Percentiles rank a stretch among this genome's conserved stretches.
phyloP scores from a whole-genome alignment of 495 filamentous ascomycete genomes.

The Penicillium silybi region DNA sequence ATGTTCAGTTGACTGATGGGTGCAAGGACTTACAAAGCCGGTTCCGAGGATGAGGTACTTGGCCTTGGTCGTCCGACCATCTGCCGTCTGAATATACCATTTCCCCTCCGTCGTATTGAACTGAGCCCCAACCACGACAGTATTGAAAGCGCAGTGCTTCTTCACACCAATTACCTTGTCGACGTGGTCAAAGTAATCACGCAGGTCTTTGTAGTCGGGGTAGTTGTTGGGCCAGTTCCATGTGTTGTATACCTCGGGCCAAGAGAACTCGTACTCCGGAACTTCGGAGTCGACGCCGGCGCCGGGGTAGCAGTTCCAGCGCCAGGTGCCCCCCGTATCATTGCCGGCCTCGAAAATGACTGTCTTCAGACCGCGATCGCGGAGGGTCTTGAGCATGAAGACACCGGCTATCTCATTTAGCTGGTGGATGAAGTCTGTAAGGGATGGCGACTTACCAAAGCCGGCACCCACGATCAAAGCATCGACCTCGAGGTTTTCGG shows the following conservation, averaged over 20 bases:
- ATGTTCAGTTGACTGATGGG: too few relatives aligned
- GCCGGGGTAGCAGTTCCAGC: constrained; percentile 49
- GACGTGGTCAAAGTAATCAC: constrained; percentile 53
- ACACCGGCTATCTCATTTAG: too few relatives aligned
- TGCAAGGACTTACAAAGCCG: constrained; percentile 23
- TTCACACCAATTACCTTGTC: constrained; percentile 45
- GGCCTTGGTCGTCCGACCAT: constrained; percentile 41
- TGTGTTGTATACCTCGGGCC: constrained; percentile 48
- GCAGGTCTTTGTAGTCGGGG: constrained; percentile 47
- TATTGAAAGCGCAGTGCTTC: constrained; percentile 51
- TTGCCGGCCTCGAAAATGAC: constrained; percentile 43
- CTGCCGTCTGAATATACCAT: constrained; percentile 47
- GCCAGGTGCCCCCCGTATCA: constrained; percentile 47
- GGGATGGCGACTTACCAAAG: constrained; percentile 38
- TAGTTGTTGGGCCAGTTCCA: constrained; percentile 53
- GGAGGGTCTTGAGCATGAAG: constrained; percentile 27
- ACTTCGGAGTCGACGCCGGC: constrained; percentile 47
- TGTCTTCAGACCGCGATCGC: constrained; percentile 23
- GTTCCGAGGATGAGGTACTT: constrained; percentile 48
- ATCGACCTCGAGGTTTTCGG: constrained; percentile 38
- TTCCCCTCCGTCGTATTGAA: constrained; percentile 36
- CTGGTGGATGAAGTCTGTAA: too few relatives aligned
- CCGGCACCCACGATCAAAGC: constrained; percentile 51
- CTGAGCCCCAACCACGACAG: constrained; percentile 39
- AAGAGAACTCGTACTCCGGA: constrained; percentile 50